Evolutionary conservation across 2,329 filamentous ascomycete genomes (phyloP), one percentile per base, ranked within the genome.

Genomic region (Beauveria asiatica): DNA sequence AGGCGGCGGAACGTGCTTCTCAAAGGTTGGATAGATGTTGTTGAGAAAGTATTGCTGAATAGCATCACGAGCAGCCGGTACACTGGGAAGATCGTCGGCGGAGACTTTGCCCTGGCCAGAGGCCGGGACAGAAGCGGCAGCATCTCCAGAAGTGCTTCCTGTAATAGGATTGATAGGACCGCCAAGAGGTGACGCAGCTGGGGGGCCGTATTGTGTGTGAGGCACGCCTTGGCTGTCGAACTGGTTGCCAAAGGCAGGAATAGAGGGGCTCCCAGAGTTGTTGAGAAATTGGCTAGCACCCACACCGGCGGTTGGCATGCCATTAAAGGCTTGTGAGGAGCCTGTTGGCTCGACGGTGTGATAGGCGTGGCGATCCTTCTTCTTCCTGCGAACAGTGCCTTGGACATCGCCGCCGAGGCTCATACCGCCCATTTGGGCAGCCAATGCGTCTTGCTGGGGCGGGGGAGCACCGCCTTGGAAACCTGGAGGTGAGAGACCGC

Each of bases 291-390:
- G 72, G 21, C 67, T 70, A 19, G 69, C 76, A 19, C 82, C 78
- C 25, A 79, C 79, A 33, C 80, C 83, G 11, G 78, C 76, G 25
- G 82, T 79, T 1, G 85, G 84, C 69, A 87, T 83, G 63, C 84
- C 87, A 70, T 87, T 87, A 75, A 89, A 89, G 11, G 84, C 77
- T 68, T 88, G 85, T 6, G 86, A 84, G 39, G 84, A 85, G 54
- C 85, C 84, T 5, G 80, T 80, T 23, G 89, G 84, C 65, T 93
- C 90, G 57, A 97, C 84, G 44, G 85, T 87, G 73, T 97, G 93
- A 73, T 96, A 89, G 64, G 92, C 93, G 75, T 97, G 93, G 62
- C 91, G 85, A 72, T 97, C 89, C 81, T 96, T 97, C 84, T 96
- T 97, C 80, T 92, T 90, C 73, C 80, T 88, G 71, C 85, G 81